A percentile compares a stretch with the other conserved stretches of the same genome.
Conservation (phyloP, 2,329 filamentous ascomycete genomes). For the Macrophomina phaseolina region DNA sequence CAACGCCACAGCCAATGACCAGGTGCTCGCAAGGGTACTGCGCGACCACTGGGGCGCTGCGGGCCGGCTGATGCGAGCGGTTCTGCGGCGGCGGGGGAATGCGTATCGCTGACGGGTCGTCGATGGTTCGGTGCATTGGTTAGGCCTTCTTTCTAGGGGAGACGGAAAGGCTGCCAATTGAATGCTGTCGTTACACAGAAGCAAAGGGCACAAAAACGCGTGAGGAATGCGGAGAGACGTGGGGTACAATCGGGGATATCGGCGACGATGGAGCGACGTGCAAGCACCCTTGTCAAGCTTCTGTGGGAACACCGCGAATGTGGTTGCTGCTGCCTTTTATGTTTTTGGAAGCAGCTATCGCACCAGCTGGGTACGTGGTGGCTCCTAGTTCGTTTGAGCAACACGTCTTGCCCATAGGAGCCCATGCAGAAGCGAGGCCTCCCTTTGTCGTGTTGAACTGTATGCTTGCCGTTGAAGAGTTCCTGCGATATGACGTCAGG, state of each 20-base stretch:
- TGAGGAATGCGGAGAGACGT: background rate
- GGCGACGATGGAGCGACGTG: background rate
- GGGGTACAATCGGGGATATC: background rate
- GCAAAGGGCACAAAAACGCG: too few species aligned
- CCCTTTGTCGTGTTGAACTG: too few species aligned
- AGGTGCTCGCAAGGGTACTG: conserved; percentile 22
- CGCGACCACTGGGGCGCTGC: conserved; percentile 8
- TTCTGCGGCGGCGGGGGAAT: background rate
- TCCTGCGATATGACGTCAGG: too few species aligned
- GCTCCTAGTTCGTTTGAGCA: too few species aligned
- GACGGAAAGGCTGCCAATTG: too few species aligned
- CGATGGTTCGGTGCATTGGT: background rate
- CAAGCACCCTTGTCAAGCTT: background rate
- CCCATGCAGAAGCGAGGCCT: too few species aligned
- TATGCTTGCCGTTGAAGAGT: too few species aligned
- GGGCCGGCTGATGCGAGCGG: background rate
- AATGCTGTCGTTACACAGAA: too few species aligned
- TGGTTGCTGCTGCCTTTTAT: background rate
- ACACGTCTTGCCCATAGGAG: too few species aligned
- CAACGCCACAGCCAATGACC: conserved; percentile 49
- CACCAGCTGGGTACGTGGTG: too few species aligned
- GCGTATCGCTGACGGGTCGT: background rate
- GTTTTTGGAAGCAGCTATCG: too few species aligned
- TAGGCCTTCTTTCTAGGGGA: background rate
- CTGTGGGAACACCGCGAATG: background rate